Evolutionary conservation across 2,329 filamentous ascomycete genomes (phyloP).

Genomic region (Zymoseptoria brevis): DNA sequence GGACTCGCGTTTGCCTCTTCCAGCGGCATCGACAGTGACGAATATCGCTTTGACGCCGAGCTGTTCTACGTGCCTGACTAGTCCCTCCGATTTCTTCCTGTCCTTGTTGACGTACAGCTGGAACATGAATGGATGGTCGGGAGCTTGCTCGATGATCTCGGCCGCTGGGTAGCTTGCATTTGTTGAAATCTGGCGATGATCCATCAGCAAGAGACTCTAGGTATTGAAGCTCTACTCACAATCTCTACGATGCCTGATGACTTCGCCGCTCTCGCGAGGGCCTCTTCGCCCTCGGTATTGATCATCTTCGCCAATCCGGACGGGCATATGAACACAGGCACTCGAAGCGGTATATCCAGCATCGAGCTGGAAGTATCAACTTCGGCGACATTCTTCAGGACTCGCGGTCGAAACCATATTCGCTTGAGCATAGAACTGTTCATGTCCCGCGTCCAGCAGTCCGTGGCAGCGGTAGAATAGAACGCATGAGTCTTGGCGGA

Average conservation of each 20-base stretch:
- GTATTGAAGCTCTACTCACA: slow-evolving; percentile 3
- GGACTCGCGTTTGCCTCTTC: slow-evolving; percentile 48
- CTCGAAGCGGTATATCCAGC: slow-evolving; percentile 13
- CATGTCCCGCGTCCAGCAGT: slow-evolving; percentile 18
- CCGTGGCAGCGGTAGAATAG: slow-evolving; percentile 19
- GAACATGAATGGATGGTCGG: slow-evolving; percentile 42
- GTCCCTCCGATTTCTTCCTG: slow-evolving; percentile 42
- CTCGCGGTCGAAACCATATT: slow-evolving; percentile 21
- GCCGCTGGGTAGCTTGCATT: slow-evolving; percentile 26
- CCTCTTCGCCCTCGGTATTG: slow-evolving; percentile 30
- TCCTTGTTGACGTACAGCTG: slow-evolving; percentile 57
- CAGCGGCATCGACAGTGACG: slow-evolving; percentile 52
- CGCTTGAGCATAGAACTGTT: slow-evolving; percentile 15
- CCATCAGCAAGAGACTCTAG: neutral
- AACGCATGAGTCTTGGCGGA: slow-evolving; percentile 20
- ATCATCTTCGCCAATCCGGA: slow-evolving; percentile 29
- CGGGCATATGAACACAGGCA: slow-evolving; percentile 32
- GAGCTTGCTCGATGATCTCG: slow-evolving; percentile 23
- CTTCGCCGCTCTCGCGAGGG: slow-evolving; percentile 23
- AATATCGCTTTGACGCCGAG: slow-evolving; percentile 48
- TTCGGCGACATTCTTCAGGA: slow-evolving; percentile 17
- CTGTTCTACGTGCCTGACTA: slow-evolving; percentile 41
- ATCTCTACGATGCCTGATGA: slow-evolving; percentile 20
- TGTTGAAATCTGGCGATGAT: slow-evolving; percentile 17
- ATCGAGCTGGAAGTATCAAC: slow-evolving; percentile 19